These are phyloP conservation scores for Stachybotrys elegans DNA, from an alignment of 2,329 filamentous ascomycete species.

Conservation along the genomic window DNA sequence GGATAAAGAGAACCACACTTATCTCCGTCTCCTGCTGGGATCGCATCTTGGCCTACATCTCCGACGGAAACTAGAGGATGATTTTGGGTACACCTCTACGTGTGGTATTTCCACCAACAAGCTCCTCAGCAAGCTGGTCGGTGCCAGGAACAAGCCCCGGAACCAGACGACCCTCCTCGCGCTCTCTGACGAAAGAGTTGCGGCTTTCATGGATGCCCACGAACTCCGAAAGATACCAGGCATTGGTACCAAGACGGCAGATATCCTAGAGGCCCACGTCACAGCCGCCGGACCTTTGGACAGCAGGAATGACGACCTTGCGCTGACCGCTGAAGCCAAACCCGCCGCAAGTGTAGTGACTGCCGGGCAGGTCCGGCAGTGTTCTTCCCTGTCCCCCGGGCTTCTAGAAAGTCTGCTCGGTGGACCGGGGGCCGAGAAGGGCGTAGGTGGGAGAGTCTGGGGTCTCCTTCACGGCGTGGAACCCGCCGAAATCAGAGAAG, in stretches of 20 bases:
- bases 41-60: constrained; percentile 78
- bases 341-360: constrained; percentile 45
- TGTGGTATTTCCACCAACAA: constrained; percentile 88
- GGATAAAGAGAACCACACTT: constrained; percentile 32
- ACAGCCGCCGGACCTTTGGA: constrained; percentile 8
- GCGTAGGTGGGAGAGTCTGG: constrained; percentile 72
- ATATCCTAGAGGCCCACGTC: constrained; percentile 51
- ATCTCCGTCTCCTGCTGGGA: constrained; percentile 64
- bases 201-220: constrained; percentile 68
- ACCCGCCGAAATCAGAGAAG: constrained; percentile 64
- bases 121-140: constrained; percentile 77
- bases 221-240: constrained; percentile 79
- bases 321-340: constrained; percentile 25
- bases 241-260: constrained; percentile 65
- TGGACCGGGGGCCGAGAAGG: constrained; percentile 64
- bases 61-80: constrained; percentile 64
- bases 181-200: constrained; percentile 51
- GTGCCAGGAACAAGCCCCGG: constrained; percentile 78
- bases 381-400: constrained; percentile 57
- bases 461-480: constrained; percentile 77
- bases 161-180: constrained; percentile 81
- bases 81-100: constrained; percentile 80
- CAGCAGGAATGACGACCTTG: not conserved
- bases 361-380: constrained; percentile 59
- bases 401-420: constrained; percentile 64